Evolutionary conservation across 257 asterid genomes (phyloP).

Genomic region (Solanum chiquidenum): DNA sequence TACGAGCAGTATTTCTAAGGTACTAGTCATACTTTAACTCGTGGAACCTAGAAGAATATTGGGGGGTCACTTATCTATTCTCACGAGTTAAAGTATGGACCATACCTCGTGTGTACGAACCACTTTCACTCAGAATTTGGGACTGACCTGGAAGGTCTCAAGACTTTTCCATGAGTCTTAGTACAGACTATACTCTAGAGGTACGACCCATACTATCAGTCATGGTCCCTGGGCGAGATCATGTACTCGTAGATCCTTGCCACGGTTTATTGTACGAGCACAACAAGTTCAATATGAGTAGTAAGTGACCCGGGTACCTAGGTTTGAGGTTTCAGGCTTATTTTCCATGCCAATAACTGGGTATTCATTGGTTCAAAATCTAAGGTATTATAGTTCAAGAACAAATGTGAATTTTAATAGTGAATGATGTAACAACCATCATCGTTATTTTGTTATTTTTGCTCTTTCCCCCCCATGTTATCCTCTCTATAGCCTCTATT

Average conservation of each 20-base stretch:
- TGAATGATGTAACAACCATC: neutral
- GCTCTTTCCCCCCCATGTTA: too few relatives aligned
- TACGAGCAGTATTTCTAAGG: neutral
- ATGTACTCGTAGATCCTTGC: neutral
- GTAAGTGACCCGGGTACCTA: neutral
- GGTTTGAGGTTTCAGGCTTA: neutral
- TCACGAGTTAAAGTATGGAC: neutral
- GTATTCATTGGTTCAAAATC: neutral
- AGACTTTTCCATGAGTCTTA: neutral
- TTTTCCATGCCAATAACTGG: neutral
- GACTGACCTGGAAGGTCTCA: neutral
- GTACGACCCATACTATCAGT: neutral
- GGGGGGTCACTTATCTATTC: neutral
- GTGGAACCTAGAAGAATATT: neutral
- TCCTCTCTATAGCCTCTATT: neutral
- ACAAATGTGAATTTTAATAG: neutral
- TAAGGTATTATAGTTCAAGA: neutral
- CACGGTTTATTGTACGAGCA: neutral
- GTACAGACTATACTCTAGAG: neutral
- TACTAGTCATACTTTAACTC: neutral
- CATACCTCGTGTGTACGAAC: neutral
- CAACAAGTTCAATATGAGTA: neutral
- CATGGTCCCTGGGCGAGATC: neutral
- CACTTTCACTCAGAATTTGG: neutral
- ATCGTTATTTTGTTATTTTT: too few relatives aligned